Conservation (phyloP, 1,284 basidiomycete species). For the Pseudozyma sp. region DNA sequence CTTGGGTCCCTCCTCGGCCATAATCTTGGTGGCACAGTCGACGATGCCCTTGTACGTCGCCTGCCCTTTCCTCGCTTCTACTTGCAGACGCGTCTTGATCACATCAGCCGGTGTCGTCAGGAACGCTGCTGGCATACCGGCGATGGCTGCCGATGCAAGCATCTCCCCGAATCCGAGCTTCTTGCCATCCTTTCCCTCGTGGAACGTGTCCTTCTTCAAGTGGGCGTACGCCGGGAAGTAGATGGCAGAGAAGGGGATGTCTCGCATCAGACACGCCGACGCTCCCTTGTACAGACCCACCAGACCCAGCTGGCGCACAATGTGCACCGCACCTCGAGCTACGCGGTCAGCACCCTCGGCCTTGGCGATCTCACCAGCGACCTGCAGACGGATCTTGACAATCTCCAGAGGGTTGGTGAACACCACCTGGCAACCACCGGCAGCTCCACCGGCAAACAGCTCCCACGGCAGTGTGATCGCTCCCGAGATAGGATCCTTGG, state of each 20-base stretch:
- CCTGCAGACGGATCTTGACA: constrained; percentile 92
- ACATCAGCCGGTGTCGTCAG: constrained; percentile 78
- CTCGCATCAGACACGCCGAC: constrained; percentile 83
- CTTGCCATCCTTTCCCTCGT: constrained; percentile 95
- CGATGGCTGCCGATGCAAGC: constrained; percentile 79
- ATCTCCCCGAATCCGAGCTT: constrained; percentile 91
- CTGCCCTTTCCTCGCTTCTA: constrained; percentile 92
- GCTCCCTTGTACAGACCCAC: constrained; percentile 92
- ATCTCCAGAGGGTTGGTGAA: constrained; percentile 93
- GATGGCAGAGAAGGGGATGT: constrained; percentile 83
- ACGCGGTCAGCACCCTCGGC: constrained; percentile 77
- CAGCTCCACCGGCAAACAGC: constrained; percentile 87
- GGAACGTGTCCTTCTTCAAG: constrained; percentile 88
- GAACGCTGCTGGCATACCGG: constrained; percentile 88
- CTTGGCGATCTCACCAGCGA: constrained; percentile 93
- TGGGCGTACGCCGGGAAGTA: constrained; percentile 73
- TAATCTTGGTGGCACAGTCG: constrained; percentile 91
- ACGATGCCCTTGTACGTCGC: constrained; percentile 89
- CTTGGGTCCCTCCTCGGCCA: constrained; percentile 81
- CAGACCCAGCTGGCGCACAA: constrained; percentile 90
- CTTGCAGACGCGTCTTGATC: constrained; percentile 97
- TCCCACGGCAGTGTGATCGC: constrained; percentile 89
- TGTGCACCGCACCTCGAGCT: constrained; percentile 88
- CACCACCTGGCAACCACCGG: constrained; percentile 96
- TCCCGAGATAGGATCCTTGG: constrained; percentile 93